Base-by-base conservation (phyloP, 2,329 filamentous ascomycete species). In the Ceratocystis huliohia region DNA sequence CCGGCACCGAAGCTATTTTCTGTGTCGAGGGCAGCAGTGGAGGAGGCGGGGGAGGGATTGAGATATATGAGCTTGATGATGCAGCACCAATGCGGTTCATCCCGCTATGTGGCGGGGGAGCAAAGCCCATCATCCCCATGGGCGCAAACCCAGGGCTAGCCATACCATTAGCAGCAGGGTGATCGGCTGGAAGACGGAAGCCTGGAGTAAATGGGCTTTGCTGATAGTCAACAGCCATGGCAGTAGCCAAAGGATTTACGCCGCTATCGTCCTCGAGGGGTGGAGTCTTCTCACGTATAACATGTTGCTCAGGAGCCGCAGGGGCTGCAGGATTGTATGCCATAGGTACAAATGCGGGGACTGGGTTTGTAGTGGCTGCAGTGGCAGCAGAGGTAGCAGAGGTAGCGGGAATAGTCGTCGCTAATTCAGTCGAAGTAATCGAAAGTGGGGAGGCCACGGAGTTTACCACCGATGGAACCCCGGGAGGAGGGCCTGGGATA, bases 241-340 rank as follows among this genome's bases (percentile, higher is more conserved):
- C 83, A 63, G 82, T 81, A 3, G 81, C 80, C 25, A 87, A 75
- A 2, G 84, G 84, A 70, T 85, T 82, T 2, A 79, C 76, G 30
- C 20, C 30, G 28, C 22, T 20, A 25, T 66, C 67, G 59, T 77
- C 76, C 71, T 91, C 88, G 44, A 86, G 82, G 2, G 87, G 87
- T 1, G 88, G 89, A 0, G 89, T 93, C 80, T 91, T 91, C 74
- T 92, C 89, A 61, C 89, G 82, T 73, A 89, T 84, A 22, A 81
- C 79, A 64, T 91, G 84, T 25, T 82, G 79, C 73, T 92, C 88
- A 0, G 88, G 88, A 0, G 88, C 87, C 0, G 88, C 81, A 3
- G 89, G 89, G 1, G 88, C 88, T 0, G 89, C 88, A 2, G 89
- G 89, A 72, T 92, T 92, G 73, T 92, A 92, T 1, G 87, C 83